phyloP scores from a whole-genome alignment of 495 filamentous ascomycete genomes.

The Neurospora sp. region DNA sequence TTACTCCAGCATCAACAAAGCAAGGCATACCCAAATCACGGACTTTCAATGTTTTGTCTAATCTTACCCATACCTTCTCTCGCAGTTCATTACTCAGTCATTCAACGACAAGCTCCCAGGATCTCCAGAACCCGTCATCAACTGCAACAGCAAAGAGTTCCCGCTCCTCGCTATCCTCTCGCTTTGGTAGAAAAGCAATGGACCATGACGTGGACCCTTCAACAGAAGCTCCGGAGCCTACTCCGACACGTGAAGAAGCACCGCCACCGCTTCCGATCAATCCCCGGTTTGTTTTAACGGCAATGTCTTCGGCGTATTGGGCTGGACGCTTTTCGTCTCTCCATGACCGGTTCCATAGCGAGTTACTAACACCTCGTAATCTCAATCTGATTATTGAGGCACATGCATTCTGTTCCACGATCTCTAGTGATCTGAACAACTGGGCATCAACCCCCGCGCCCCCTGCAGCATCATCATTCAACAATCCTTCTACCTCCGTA shows the following conservation, averaged over 20 bases:
- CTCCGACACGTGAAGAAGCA: neutral
- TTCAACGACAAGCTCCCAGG: neutral
- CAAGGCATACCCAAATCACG: constrained; percentile 22
- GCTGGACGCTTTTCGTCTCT: constrained; percentile 44
- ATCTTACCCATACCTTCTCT: constrained; percentile 28
- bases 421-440: constrained; percentile 6
- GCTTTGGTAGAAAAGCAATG: neutral
- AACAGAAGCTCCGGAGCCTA: neutral
- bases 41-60: constrained; percentile 30
- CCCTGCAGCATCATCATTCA: constrained; percentile 9
- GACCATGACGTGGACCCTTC: neutral
- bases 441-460: neutral
- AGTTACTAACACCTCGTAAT: constrained; percentile 25
- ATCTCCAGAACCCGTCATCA: neutral
- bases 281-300: constrained; percentile 14
- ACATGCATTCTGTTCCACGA: constrained; percentile 10
- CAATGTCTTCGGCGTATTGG: constrained; percentile 39
- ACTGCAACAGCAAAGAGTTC: neutral
- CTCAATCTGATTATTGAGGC: constrained; percentile 18
- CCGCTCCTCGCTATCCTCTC: neutral
- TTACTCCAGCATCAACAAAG: neutral
- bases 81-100: constrained; percentile 14
- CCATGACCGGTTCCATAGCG: constrained; percentile 41
- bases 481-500: constrained; percentile 13
- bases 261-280: constrained; percentile 1